Evolutionary conservation across 805 yeast species (phyloP), one percentile per base, ranked within the genome.

Genomic region (Candida sanyiensis): DNA sequence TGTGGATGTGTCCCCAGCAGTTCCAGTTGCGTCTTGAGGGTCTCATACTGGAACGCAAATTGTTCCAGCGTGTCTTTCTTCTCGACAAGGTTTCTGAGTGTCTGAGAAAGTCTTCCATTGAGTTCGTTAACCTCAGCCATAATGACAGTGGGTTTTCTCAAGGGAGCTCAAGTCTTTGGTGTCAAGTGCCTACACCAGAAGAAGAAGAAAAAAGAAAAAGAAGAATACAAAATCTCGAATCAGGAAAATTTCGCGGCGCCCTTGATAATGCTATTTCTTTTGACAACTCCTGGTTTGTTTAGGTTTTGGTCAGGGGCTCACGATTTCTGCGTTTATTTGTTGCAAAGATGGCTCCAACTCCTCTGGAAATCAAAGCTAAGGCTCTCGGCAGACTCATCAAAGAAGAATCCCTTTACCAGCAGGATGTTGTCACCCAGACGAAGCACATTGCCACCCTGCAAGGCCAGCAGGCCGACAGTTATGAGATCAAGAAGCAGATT

Each of bases 311-410:
- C n/a, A n/a, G n/a, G n/a, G 12, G 26, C 9, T 23, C 9, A 12
- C 26, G 9, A 12, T 23, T 9, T 9, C 9, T 12, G 12, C 11
- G 12, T 23, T 23, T 9, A 23, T 23, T 23, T 9, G 26, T 9
- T 9, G 26, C 12, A 23, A 23, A 9, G 9, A 82, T 82, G 83
- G 69, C 86, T 2, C 93, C 90, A 22, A 66, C 85, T 2, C 77
- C 70, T 43, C 61, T 83, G 28, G 83, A 81, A 50, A 83, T 86
- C 56, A 84, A 83, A 49, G 68, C 73, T 26, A 75, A 72, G 42
- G 88, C 95, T 1, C 65, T 86, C 36, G 69, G 72, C 43, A 69
- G 95, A 45, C 64, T 87, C 12, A 50, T 79, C 28, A 83, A 83
- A 48, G 95, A 87, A 55, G 78, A 78, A 45, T 53, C 53, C 10